These are phyloP conservation scores for Citrus maxima DNA, from an alignment of 345 rosid species.

Conservation along the genomic window DNA sequence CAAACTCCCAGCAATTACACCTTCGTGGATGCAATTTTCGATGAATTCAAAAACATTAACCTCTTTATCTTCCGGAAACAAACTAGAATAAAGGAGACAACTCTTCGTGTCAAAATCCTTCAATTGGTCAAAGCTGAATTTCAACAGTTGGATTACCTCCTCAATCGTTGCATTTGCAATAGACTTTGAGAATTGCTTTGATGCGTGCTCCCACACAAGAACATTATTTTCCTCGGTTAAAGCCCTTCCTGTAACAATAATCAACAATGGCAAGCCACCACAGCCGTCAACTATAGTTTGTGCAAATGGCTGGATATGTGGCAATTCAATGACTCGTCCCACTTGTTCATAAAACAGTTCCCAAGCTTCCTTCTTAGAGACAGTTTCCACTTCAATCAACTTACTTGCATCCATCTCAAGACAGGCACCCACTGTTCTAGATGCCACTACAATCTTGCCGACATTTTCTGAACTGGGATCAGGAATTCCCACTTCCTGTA, in stretches of 20 bases:
- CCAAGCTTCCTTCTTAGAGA: conserved; percentile 12
- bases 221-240: neutral
- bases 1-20: conserved; percentile 10
- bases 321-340: neutral
- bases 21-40: conserved; percentile 10
- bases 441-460: conserved; percentile 4
- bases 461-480: neutral
- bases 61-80: neutral
- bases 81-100: conserved; percentile 1
- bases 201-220: conserved; percentile 4
- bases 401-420: neutral
- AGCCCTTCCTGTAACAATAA: conserved; percentile 1
- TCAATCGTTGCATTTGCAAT: neutral
- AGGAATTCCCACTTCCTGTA: conserved; percentile 14
- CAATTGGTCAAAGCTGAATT: conserved; percentile 2
- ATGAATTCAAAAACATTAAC: neutral
- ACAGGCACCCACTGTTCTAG: conserved; percentile 7
- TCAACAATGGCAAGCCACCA: conserved; percentile 4
- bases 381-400: neutral
- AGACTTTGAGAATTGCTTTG: neutral
- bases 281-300: conserved; percentile 10
- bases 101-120: conserved; percentile 2
- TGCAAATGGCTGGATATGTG: conserved; percentile 8
- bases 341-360: conserved; percentile 8
- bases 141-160: neutral